Evolutionary conservation across 192 early-diverging fungal genomes (phyloP).

Genomic region (Rhizophagus prolifer): DNA sequence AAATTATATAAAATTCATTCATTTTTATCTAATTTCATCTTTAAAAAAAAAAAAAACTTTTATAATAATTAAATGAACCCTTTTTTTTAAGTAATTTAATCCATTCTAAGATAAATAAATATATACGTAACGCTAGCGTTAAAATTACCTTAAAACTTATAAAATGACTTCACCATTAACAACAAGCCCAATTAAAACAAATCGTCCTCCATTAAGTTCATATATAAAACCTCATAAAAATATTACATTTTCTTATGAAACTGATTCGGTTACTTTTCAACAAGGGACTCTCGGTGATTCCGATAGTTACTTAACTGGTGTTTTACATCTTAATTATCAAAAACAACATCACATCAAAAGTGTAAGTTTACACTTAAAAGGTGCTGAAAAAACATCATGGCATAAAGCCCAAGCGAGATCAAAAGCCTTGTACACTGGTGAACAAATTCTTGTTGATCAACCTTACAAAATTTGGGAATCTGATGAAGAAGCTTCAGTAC

Average conservation of each 20-base stretch:
- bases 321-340: constrained; percentile 16
- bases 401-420: constrained; percentile 24
- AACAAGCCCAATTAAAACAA: neutral
- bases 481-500: neutral
- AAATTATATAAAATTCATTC: too few relatives aligned
- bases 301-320: constrained; percentile 17
- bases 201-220: neutral
- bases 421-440: constrained; percentile 9
- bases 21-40: too few relatives aligned
- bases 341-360: constrained; percentile 3
- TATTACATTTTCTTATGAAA: constrained; percentile 4
- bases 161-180: neutral
- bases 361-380: constrained; percentile 15
- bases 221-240: constrained; percentile 21
- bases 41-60: too few relatives aligned
- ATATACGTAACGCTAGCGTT: too few relatives aligned
- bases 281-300: constrained; percentile 11
- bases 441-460: constrained; percentile 26
- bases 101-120: too few relatives aligned
- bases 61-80: too few relatives aligned
- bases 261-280: constrained; percentile 7
- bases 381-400: constrained; percentile 26
- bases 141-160: too few relatives aligned
- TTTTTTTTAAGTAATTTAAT: too few relatives aligned
- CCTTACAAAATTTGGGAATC: neutral